Percentiles rank a stretch among this genome's conserved stretches.
Conservation (phyloP, 306 rosid species). For the Vigna reflexopilosa region DNA sequence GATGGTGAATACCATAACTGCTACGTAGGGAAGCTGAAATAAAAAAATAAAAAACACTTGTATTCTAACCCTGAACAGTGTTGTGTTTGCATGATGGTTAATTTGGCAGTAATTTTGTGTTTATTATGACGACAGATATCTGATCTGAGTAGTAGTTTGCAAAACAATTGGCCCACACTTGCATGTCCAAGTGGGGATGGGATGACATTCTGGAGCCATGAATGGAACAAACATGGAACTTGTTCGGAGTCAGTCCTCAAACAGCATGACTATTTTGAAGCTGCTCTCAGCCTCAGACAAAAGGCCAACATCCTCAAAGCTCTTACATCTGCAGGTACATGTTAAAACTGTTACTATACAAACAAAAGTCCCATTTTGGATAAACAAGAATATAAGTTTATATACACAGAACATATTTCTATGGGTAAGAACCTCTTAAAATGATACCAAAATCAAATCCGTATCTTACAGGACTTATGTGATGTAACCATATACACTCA, state of each 20-base stretch:
- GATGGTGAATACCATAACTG: no score
- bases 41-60: no score
- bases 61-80: not conserved
- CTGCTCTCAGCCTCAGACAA: constrained; percentile 59
- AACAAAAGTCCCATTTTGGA: no score
- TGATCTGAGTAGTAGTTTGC: constrained; percentile 44
- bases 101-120: constrained; percentile 18
- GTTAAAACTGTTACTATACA: no score
- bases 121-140: constrained; percentile 39
- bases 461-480: no score
- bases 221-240: constrained; percentile 87
- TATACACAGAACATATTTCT: no score
- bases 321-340: constrained; percentile 60
- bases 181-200: constrained; percentile 80
- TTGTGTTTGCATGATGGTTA: not conserved
- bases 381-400: no score
- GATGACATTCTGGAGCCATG: constrained; percentile 65
- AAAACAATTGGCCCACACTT: constrained; percentile 70
- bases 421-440: no score
- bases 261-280: constrained; percentile 70
- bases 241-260: constrained; percentile 71
- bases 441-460: no score
- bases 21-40: no score
- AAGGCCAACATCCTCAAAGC: constrained; percentile 60
- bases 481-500: no score